A percentile compares a stretch with the other conserved stretches of the same genome.
phyloP scores from a whole-genome alignment of 352 stramenopile species.

The Phytophthora fragariaefolia region DNA sequence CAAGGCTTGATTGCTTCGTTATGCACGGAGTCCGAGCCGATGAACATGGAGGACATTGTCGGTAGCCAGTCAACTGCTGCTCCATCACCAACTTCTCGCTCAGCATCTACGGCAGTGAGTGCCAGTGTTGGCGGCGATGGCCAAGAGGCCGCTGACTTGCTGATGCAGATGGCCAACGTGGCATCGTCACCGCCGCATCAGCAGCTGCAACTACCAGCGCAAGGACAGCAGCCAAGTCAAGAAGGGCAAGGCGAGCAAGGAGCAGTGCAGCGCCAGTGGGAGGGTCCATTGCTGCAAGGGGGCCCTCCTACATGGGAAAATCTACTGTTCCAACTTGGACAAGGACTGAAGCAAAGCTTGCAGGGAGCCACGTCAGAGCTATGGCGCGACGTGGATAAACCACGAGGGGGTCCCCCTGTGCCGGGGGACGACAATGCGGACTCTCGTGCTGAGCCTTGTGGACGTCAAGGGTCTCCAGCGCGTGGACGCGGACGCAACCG shows the following conservation, averaged over 20 bases:
- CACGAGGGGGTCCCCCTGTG: slow-evolving; percentile 5
- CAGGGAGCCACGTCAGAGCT: neutral
- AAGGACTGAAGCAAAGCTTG: slow-evolving; percentile 3
- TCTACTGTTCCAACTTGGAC: slow-evolving; percentile 1
- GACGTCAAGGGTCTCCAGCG: neutral
- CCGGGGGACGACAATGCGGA: neutral
- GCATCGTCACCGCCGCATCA: neutral
- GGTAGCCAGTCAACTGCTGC: neutral
- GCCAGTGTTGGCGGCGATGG: neutral
- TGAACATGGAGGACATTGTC: neutral
- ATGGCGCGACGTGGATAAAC: neutral
- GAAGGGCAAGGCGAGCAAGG: neutral
- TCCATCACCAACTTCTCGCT: neutral
- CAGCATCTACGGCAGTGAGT: neutral
- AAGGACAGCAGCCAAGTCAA: neutral
- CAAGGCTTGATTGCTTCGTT: neutral
- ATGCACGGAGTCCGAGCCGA: neutral
- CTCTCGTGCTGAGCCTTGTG: neutral
- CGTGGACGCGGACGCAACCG: neutral
- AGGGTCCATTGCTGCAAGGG: neutral
- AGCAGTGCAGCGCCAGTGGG: slow-evolving; percentile 11
- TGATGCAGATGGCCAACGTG: neutral
- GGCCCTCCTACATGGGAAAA: neutral
- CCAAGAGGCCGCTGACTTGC: neutral
- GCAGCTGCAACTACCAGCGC: neutral